Evolutionary conservation across 345 rosid genomes (phyloP).

Genomic region (Punica granatum): DNA sequence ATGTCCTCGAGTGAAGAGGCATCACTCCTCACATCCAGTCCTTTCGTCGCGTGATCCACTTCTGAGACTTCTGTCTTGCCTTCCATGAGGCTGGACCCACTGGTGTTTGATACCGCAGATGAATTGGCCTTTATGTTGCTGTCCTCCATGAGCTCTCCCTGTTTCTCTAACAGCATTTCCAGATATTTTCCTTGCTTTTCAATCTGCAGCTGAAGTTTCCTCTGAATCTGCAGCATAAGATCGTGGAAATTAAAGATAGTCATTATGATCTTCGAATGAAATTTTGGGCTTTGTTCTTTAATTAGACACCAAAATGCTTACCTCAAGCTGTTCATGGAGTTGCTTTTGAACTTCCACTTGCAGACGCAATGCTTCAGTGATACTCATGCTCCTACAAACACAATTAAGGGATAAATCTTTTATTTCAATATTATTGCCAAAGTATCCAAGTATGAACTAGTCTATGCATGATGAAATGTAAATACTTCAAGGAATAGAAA

Average conservation of each 20-base stretch:
- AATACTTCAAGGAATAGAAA: background rate
- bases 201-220: constrained; percentile 38
- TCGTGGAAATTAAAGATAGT: background rate
- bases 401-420: background rate
- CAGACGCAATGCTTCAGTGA: constrained; percentile 77
- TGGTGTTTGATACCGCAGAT: background rate
- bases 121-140: constrained; percentile 7
- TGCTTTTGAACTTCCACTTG: constrained; percentile 94
- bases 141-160: constrained; percentile 30
- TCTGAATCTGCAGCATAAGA: constrained; percentile 49
- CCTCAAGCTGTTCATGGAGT: constrained; percentile 98
- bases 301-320: constrained; percentile 13
- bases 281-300: background rate
- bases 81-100: background rate
- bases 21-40: background rate
- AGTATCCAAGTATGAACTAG: background rate
- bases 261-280: background rate
- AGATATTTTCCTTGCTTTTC: constrained; percentile 41
- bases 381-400: constrained; percentile 42
- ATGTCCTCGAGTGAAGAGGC: background rate
- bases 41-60: constrained; percentile 8
- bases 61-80: constrained; percentile 11
- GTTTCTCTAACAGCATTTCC: constrained; percentile 68
- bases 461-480: background rate
- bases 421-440: background rate